Evolutionary conservation across 75 land plant genomes (phyloP).

Genomic region (Pinus tabuliformis): DNA sequence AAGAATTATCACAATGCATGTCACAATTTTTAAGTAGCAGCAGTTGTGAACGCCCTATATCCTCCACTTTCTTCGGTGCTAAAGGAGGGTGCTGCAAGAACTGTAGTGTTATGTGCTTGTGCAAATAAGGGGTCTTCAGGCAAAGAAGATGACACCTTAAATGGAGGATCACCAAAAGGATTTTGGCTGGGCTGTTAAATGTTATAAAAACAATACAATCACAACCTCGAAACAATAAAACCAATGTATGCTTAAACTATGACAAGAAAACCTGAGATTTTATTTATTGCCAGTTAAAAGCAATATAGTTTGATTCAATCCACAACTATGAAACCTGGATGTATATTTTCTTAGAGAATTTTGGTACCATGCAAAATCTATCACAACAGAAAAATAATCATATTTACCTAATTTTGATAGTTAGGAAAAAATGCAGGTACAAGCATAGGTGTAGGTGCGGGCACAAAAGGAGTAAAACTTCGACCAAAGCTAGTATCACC

Average conservation of each 20-base stretch:
- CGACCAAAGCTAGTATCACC: no score
- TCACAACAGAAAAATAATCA: neutral
- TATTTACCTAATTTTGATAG: neutral
- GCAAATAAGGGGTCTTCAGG: slow-evolving; percentile 19
- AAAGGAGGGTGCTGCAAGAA: slow-evolving; percentile 19
- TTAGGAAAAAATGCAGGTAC: neutral
- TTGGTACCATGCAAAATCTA: neutral
- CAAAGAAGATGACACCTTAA: slow-evolving; percentile 51
- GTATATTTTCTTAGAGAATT: no score
- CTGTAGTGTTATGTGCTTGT: slow-evolving; percentile 22
- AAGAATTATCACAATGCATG: no score
- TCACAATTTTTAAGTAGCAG: neutral
- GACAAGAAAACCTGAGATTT: neutral
- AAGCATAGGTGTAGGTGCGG: no score
- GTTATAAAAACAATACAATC: neutral
- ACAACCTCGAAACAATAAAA: neutral
- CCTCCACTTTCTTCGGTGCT: neutral
- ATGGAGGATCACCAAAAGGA: slow-evolving; percentile 84
- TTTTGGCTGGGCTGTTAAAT: slow-evolving; percentile 47
- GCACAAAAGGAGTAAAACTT: no score
- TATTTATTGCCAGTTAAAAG: neutral
- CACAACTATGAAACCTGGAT: neutral
- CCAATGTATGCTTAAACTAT: neutral
- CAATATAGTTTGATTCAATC: neutral
- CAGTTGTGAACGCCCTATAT: neutral